These are phyloP conservation scores for Excoecaria agallocha DNA, from an alignment of 345 rosid genomes.

Conservation along the genomic window DNA sequence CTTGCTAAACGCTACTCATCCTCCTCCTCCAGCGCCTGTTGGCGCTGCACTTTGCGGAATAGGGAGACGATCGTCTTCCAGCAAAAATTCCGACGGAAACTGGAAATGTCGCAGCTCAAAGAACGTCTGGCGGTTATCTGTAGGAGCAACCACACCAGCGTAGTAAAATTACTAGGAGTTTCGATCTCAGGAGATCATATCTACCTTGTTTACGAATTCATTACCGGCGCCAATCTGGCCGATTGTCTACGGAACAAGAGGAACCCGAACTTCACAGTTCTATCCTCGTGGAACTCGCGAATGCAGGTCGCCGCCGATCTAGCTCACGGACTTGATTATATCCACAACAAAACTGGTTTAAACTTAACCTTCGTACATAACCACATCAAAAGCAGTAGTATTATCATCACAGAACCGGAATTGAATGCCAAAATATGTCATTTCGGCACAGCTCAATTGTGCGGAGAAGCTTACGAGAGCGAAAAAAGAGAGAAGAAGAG, in stretches of 20 bases:
- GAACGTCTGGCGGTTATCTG: conserved; percentile 57
- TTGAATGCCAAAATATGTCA: conserved; percentile 70
- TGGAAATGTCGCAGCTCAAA: conserved; percentile 36
- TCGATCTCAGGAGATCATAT: conserved; percentile 64
- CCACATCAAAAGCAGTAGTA: conserved; percentile 64
- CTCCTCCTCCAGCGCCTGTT: conserved; percentile 58
- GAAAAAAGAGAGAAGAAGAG: conserved; percentile 14
- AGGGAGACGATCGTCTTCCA: conserved; percentile 62
- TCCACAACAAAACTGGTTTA: conserved; percentile 66
- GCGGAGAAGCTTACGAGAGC: conserved; percentile 59
- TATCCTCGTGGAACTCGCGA: conserved; percentile 73
- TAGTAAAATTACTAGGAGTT: conserved; percentile 68
- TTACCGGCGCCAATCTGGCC: conserved; percentile 58
- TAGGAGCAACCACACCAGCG: conserved; percentile 68
- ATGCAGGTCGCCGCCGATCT: conserved; percentile 80
- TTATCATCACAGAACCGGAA: conserved; percentile 64
- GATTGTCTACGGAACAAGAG: conserved; percentile 62
- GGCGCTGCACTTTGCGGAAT: conserved; percentile 75
- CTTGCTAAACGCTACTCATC: conserved; percentile 58
- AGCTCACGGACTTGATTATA: conserved; percentile 85
- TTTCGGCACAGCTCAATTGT: conserved; percentile 77
- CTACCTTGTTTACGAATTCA: conserved; percentile 68
- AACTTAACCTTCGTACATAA: conserved; percentile 65
- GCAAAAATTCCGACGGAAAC: conserved; percentile 61
- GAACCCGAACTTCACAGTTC: conserved; percentile 19